Conservation (phyloP, 768 basidiomycete species). For the Trametes cubensis region DNA sequence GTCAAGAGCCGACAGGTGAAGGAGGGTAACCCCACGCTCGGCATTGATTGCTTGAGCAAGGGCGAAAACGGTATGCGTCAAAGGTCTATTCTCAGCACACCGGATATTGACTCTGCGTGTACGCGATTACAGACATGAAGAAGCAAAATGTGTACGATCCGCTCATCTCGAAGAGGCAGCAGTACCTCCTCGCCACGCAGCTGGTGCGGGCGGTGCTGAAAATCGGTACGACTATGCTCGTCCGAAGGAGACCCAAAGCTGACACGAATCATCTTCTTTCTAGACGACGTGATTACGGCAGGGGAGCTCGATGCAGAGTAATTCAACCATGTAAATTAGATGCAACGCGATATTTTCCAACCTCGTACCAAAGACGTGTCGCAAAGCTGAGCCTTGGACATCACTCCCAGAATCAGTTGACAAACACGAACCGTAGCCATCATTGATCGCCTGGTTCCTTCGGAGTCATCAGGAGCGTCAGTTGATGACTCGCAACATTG, state of each 20-base stretch:
- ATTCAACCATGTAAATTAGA: constrained; percentile 17
- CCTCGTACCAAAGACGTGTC: no score
- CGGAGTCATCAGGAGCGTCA: no score
- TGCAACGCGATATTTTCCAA: not conserved
- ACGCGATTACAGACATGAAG: constrained; percentile 82
- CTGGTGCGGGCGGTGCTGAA: constrained; percentile 86
- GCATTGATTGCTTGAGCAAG: constrained; percentile 88
- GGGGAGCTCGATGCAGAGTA: constrained; percentile 70
- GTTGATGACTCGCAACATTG: no score
- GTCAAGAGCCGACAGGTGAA: constrained; percentile 91
- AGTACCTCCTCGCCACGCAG: constrained; percentile 96
- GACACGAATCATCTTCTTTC: constrained; percentile 9
- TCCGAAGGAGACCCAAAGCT: constrained; percentile 4
- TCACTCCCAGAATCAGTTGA: no score
- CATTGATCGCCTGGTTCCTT: no score
- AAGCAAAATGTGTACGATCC: constrained; percentile 97
- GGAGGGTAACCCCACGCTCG: constrained; percentile 82
- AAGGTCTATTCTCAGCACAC: not conserved
- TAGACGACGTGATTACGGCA: constrained; percentile 79
- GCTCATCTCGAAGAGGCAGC: constrained; percentile 94
- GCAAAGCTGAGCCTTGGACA: no score
- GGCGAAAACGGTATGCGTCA: constrained; percentile 76
- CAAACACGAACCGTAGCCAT: no score
- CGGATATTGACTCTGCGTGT: not conserved
- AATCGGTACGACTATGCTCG: constrained; percentile 62